Evolutionary conservation across 352 stramenopile genomes (phyloP).

Genomic region (Thraustochytrium sp.): DNA sequence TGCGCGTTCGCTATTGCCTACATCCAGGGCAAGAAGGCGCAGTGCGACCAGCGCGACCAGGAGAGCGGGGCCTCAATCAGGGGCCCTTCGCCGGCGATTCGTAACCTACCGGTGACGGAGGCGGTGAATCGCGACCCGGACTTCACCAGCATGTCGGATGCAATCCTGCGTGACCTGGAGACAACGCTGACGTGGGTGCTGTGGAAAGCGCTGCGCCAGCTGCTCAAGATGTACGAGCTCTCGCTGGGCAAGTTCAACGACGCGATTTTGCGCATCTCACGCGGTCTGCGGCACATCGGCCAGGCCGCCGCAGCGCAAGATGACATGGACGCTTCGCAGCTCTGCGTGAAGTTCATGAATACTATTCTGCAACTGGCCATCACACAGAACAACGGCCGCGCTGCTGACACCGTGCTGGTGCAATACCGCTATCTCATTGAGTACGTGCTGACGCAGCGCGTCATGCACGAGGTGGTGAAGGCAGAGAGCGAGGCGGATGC

Average conservation of each 20-base stretch:
- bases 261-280: background rate
- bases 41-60: too few relatives aligned
- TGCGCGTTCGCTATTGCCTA: background rate
- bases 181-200: background rate
- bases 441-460: background rate
- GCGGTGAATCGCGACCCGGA: conserved; percentile 5
- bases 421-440: conserved; percentile 27
- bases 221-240: conserved; percentile 39
- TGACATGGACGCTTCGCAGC: background rate
- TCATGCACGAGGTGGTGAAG: background rate
- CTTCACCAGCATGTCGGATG: conserved; percentile 13
- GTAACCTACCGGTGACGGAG: background rate
- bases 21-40: conserved; percentile 22
- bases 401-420: conserved; percentile 9
- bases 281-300: conserved; percentile 20
- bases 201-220: conserved; percentile 12
- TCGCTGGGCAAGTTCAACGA: conserved; percentile 17
- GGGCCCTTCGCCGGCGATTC: too few relatives aligned
- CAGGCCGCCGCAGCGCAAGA: background rate
- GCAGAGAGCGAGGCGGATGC: too few relatives aligned
- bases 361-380: conserved; percentile 25
- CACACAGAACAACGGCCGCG: background rate
- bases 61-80: too few relatives aligned
- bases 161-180: conserved; percentile 24
- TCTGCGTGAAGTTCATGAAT: conserved; percentile 37